phyloP scores from a whole-genome alignment of 805 yeast species.

The Lipomyces mesembrius region DNA sequence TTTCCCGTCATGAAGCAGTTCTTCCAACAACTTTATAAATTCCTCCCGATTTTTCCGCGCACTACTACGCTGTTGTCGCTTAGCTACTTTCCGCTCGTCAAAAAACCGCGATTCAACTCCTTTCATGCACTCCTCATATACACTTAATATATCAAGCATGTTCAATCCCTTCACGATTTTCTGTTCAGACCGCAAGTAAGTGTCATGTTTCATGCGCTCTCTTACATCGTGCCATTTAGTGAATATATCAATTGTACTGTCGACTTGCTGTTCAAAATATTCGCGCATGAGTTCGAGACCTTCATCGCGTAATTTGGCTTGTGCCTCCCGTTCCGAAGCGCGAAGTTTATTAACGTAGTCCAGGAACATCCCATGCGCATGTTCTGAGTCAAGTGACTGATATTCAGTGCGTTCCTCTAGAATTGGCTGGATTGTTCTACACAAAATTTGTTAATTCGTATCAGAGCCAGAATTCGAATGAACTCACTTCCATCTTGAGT shows the following conservation, averaged over 20 bases:
- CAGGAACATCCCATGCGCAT: conserved; percentile 21
- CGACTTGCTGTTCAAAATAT: conserved; percentile 14
- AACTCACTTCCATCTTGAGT: conserved; percentile 37
- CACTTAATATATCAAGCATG: conserved; percentile 62
- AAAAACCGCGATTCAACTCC: conserved; percentile 43
- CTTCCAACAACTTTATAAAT: conserved; percentile 56
- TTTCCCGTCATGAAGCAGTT: conserved; percentile 44
- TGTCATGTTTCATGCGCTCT: conserved; percentile 41
- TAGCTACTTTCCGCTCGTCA: conserved; percentile 40
- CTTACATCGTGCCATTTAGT: conserved; percentile 30
- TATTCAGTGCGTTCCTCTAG: conserved; percentile 21
- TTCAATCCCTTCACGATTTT: conserved; percentile 45
- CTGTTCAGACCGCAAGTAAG: conserved; percentile 40
- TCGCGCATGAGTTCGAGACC: conserved; percentile 24
- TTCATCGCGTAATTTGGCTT: conserved; percentile 42
- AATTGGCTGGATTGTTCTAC: conserved; percentile 22
- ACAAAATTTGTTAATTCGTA: background rate
- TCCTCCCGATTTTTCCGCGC: conserved; percentile 71
- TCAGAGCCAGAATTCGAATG: background rate
- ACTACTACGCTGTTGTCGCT: conserved; percentile 53
- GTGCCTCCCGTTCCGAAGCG: conserved; percentile 10
- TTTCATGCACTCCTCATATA: conserved; percentile 52
- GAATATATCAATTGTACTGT: conserved; percentile 13
- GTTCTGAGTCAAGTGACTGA: conserved; percentile 25
- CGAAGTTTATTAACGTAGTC: conserved; percentile 23